Evolutionary conservation across 306 rosid species (phyloP).

Genomic region (Phaseolus lunatus): DNA sequence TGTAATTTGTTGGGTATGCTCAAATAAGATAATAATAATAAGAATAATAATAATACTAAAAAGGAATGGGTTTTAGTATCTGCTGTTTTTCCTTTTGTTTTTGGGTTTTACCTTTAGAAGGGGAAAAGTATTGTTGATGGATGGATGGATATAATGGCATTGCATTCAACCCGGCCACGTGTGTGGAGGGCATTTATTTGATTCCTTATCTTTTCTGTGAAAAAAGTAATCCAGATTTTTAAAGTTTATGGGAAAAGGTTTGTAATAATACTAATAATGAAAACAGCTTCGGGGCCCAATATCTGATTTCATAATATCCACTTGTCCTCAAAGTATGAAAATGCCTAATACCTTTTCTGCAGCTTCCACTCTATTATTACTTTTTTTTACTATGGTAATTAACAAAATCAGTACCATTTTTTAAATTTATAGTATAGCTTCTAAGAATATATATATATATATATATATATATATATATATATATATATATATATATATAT

Average conservation of each 20-base stretch:
- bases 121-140: conserved; percentile 36
- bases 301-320: conserved; percentile 51
- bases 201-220: conserved; percentile 43
- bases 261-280: conserved; percentile 18
- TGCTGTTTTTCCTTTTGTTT: background rate
- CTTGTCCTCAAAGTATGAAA: conserved; percentile 47
- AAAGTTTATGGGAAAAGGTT: conserved; percentile 11
- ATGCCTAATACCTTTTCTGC: conserved; percentile 29
- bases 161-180: conserved; percentile 39
- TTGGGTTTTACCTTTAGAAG: conserved; percentile 33
- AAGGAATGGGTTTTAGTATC: conserved; percentile 1
- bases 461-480: background rate
- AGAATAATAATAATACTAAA: conserved; percentile 25
- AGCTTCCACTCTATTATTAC: conserved; percentile 24
- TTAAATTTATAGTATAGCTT: background rate
- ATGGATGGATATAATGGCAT: conserved; percentile 38
- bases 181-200: conserved; percentile 40
- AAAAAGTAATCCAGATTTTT: conserved; percentile 41
- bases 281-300: conserved; percentile 42
- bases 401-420: background rate
- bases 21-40: conserved; percentile 13
- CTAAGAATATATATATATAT: background rate
- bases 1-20: conserved; percentile 2
- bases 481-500: too few species aligned
- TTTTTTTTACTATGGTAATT: background rate